Evolutionary conservation across 495 filamentous ascomycete genomes (phyloP).

Genomic region (Lophiotrema nucula): DNA sequence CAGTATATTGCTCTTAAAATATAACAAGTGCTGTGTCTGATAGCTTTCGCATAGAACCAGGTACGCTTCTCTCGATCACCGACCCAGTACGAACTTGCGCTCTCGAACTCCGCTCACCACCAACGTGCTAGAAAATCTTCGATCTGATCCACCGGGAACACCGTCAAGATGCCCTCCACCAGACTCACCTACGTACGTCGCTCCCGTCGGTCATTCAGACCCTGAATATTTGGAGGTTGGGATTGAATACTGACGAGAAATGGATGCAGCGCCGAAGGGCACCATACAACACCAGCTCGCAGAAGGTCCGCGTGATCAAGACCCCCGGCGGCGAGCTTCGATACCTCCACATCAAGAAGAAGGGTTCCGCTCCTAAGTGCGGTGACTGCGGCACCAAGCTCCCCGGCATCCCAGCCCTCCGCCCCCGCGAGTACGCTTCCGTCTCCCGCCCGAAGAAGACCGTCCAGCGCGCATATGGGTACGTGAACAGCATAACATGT

Average conservation of each 20-base stretch:
- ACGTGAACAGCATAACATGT: not conserved
- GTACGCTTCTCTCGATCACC: constrained; percentile 3
- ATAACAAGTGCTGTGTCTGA: not conserved
- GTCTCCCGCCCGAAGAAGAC: constrained; percentile 98
- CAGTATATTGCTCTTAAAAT: not conserved
- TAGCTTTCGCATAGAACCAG: constrained; percentile 7
- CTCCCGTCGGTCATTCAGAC: not conserved
- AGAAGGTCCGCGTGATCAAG: constrained; percentile 80
- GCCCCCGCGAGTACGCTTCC: constrained; percentile 92
- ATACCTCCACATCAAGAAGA: constrained; percentile 98
- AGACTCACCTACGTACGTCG: constrained; percentile 34
- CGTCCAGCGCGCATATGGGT: constrained; percentile 89
- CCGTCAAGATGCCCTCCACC: constrained; percentile 30
- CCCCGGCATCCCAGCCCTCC: constrained; percentile 89
- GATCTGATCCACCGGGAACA: constrained; percentile 17
- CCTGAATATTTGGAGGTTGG: constrained; percentile 4
- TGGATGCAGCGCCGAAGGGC: constrained; percentile 45
- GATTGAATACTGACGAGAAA: constrained; percentile 15
- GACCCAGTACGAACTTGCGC: not conserved
- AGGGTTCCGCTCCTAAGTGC: constrained; percentile 92
- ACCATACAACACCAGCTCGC: constrained; percentile 89
- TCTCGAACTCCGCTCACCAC: constrained; percentile 18
- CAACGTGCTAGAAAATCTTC: constrained; percentile 3
- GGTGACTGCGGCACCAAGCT: constrained; percentile 82
- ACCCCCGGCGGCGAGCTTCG: constrained; percentile 93